Evolutionary conservation across 768 basidiomycete genomes (phyloP).

Genomic region (Mycena crocata): DNA sequence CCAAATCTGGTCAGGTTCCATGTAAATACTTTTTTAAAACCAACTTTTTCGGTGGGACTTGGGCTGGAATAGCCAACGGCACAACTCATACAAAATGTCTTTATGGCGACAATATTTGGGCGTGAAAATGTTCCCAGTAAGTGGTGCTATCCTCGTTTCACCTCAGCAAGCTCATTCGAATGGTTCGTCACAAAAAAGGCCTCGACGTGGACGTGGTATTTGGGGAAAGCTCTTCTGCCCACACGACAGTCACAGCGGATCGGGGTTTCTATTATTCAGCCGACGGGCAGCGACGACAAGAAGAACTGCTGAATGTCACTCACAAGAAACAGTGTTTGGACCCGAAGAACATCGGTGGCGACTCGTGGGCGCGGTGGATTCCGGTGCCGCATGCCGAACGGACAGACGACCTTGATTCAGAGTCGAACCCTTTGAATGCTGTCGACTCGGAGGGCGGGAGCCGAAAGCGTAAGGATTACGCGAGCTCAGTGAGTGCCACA

Average conservation of each 20-base stretch:
- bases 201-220: no score
- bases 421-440: not conserved
- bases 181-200: no score
- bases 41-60: no score
- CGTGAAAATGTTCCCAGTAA: no score
- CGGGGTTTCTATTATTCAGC: not conserved
- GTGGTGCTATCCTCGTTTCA: no score
- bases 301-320: not conserved
- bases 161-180: no score
- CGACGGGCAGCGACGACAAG: not conserved
- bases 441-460: not conserved
- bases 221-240: no score
- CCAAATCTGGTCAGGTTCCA: no score
- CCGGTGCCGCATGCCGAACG: not conserved
- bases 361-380: not conserved
- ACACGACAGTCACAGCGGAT: not conserved
- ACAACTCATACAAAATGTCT: no score
- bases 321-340: slow-evolving; percentile 6
- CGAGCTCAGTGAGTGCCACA: not conserved
- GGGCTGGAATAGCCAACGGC: no score
- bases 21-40: no score
- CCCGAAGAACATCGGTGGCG: not conserved
- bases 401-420: not conserved
- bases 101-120: no score
- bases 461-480: slow-evolving; percentile 15